Percentiles rank a stretch among this genome's conserved stretches.
These are phyloP conservation scores for Camellia sinensis DNA, from an alignment of 148 eudicot genomes.

Conservation along the genomic window DNA sequence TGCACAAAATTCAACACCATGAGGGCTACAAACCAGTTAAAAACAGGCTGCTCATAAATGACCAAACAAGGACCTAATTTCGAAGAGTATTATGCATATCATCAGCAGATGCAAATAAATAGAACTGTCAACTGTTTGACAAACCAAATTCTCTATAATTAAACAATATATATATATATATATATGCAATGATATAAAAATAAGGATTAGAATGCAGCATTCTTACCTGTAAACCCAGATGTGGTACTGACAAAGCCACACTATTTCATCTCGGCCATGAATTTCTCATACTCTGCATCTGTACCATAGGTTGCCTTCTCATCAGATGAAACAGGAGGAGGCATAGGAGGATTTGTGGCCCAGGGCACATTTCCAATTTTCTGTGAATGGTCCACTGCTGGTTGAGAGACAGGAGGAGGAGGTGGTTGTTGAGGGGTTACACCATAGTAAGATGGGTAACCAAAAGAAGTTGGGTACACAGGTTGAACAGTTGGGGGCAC, in stretches of 20 bases:
- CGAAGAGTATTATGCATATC: not conserved
- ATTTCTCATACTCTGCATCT: constrained; percentile 78
- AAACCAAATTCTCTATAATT: not conserved
- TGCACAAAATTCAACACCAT: not conserved
- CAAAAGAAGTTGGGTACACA: constrained; percentile 49
- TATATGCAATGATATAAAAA: not conserved
- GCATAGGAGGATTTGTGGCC: constrained; percentile 61
- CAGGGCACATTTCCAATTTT: constrained; percentile 66
- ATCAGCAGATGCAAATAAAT: not conserved
- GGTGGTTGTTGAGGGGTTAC: constrained; percentile 49
- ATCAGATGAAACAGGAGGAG: constrained; percentile 45
- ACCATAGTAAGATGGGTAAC: constrained; percentile 63
- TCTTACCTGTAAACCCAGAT: constrained; percentile 28
- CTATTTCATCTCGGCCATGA: constrained; percentile 85
- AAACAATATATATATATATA: not conserved
- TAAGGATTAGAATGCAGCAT: not conserved
- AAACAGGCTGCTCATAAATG: constrained; percentile 1
- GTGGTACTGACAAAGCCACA: not conserved
- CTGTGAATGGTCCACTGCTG: constrained; percentile 44
- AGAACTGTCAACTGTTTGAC: not conserved
- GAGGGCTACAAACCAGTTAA: not conserved
- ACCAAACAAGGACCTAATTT: not conserved
- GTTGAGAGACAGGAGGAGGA: constrained; percentile 32
- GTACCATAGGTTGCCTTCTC: constrained; percentile 48
- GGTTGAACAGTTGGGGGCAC: constrained; percentile 46